Evolutionary conservation across 805 yeast species (phyloP).

Genomic region (Jamesozyma spencerorum): DNA sequence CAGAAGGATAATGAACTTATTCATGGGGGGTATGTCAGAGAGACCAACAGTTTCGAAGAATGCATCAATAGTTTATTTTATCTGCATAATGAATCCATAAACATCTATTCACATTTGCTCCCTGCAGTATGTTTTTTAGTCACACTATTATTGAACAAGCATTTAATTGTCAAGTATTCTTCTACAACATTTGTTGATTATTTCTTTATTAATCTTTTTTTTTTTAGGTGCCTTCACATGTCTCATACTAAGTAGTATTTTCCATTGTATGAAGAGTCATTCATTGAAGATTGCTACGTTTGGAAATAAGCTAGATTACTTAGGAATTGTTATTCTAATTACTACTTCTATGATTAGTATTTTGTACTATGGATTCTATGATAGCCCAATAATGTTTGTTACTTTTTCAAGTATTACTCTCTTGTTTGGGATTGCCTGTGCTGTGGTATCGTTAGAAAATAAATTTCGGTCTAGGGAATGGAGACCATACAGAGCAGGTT

Average conservation of each 20-base stretch:
- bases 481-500: conserved; percentile 66
- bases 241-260: conserved; percentile 52
- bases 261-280: conserved; percentile 60
- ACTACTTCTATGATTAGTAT: conserved; percentile 51
- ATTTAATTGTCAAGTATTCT: conserved; percentile 32
- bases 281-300: conserved; percentile 43
- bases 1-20: conserved; percentile 65
- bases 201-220: conserved; percentile 26
- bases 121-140: conserved; percentile 29
- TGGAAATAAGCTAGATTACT: conserved; percentile 66
- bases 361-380: conserved; percentile 41
- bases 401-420: conserved; percentile 39
- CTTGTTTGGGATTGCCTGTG: conserved; percentile 51
- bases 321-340: conserved; percentile 63
- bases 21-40: conserved; percentile 50
- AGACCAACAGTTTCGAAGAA: conserved; percentile 37
- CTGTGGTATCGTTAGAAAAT: conserved; percentile 52
- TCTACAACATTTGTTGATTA: conserved; percentile 36
- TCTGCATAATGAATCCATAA: conserved; percentile 65
- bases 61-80: conserved; percentile 44
- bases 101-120: conserved; percentile 57
- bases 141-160: conserved; percentile 21
- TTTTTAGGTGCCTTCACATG: conserved; percentile 51
- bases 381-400: conserved; percentile 30
- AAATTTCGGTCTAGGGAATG: conserved; percentile 60